Percentiles rank a stretch among this genome's conserved stretches.
Conservation (phyloP, 2,329 filamentous ascomycete genomes). For the Periconia sp. region DNA sequence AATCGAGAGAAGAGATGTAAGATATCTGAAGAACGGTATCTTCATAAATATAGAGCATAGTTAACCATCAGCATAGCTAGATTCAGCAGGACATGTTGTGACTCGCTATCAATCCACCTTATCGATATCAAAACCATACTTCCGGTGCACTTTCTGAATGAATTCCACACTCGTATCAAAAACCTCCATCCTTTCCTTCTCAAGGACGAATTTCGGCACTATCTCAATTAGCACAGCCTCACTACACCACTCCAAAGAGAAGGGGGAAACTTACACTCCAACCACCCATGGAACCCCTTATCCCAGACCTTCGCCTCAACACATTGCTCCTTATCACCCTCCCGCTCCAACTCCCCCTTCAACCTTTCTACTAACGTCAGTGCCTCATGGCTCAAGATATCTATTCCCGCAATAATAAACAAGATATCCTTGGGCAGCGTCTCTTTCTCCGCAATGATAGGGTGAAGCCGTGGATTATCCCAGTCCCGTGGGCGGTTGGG, state of each 20-base stretch:
- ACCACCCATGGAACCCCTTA: slow-evolving; percentile 40
- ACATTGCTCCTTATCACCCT: slow-evolving; percentile 20
- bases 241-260: neutral
- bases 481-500: slow-evolving; percentile 31
- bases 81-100: too few relatives aligned
- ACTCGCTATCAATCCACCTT: neutral
- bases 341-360: slow-evolving; percentile 31
- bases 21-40: too few relatives aligned
- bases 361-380: slow-evolving; percentile 46
- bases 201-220: slow-evolving; percentile 21
- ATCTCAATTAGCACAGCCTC: neutral
- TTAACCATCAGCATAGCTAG: too few relatives aligned
- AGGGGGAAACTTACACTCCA: slow-evolving; percentile 23
- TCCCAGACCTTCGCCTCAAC: slow-evolving; percentile 34
- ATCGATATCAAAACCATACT: slow-evolving; percentile 13
- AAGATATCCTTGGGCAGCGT: slow-evolving; percentile 48
- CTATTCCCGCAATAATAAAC: slow-evolving; percentile 49
- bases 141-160: slow-evolving; percentile 17
- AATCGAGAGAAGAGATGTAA: too few relatives aligned
- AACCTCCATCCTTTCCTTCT: slow-evolving; percentile 20
- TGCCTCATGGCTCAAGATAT: slow-evolving; percentile 53
- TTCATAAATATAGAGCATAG: too few relatives aligned
- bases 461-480: slow-evolving; percentile 46
- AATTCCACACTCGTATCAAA: slow-evolving; percentile 18
- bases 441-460: slow-evolving; percentile 42